A percentile compares a stretch with the other conserved stretches of the same genome.
phyloP scores from a whole-genome alignment of 768 basidiomycete species.

The Asterophora lycoperdoides region DNA sequence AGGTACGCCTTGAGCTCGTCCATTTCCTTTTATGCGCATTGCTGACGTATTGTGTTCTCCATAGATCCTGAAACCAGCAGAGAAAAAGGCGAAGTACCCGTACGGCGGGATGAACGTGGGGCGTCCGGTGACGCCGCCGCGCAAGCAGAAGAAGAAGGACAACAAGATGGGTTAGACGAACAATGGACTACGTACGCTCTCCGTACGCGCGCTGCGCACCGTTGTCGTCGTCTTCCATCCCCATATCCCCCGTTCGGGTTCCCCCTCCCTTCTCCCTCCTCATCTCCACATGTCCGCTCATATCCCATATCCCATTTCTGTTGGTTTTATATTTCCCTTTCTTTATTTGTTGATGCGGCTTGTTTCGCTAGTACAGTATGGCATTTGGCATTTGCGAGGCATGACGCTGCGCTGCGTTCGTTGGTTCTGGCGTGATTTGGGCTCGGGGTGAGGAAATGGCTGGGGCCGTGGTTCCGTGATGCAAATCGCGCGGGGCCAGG shows the following conservation, averaged over 20 bases:
- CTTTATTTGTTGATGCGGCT: conserved; percentile 11
- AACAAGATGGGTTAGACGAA: conserved; percentile 50
- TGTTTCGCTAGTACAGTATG: conserved; percentile 18
- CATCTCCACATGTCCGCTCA: conserved; percentile 8
- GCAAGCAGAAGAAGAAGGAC: conserved; percentile 97
- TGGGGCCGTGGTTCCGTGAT: too few species aligned
- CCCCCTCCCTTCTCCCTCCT: conserved; percentile 6
- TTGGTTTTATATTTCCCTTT: conserved; percentile 15
- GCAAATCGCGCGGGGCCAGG: too few species aligned
- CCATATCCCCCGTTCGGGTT: conserved; percentile 3
- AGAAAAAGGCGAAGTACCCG: conserved; percentile 95
- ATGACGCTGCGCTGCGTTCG: conserved; percentile 1
- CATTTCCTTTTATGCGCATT: too few species aligned
- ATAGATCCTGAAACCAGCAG: conserved; percentile 97
- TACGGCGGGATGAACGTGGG: conserved; percentile 85
- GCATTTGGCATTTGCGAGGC: conserved; percentile 17
- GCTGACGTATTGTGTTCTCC: neutral
- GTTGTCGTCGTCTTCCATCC: conserved; percentile 11
- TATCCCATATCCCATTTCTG: conserved; percentile 2
- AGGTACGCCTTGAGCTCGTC: conserved; percentile 43
- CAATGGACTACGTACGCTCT: conserved; percentile 17
- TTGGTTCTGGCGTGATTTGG: conserved; percentile 4
- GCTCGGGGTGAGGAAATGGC: too few species aligned
- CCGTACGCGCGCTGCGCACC: conserved; percentile 1
- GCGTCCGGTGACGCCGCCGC: conserved; percentile 89